A percentile compares a stretch with the other conserved stretches of the same genome.
phyloP scores from a whole-genome alignment of 1,284 basidiomycete species.

The Rhizoctonia solani region DNA sequence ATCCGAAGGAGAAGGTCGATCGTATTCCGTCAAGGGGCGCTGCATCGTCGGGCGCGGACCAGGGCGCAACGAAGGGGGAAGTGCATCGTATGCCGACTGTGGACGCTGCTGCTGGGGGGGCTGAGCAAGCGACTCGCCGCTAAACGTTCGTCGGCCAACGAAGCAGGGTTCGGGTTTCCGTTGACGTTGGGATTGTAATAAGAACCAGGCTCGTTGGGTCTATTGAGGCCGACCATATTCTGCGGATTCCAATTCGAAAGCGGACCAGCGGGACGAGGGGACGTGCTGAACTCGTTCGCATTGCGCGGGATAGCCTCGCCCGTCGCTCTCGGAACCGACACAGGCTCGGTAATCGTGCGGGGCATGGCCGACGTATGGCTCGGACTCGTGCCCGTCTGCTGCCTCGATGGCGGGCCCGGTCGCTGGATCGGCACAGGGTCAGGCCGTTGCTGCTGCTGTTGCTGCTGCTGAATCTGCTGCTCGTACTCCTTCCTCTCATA shows the following conservation, averaged over 20 bases:
- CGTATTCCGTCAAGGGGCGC: constrained; percentile 24
- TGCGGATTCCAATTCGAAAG: constrained; percentile 7
- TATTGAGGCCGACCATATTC: not conserved
- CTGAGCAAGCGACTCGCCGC: not conserved
- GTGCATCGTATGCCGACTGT: constrained; percentile 8
- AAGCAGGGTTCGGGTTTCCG: not conserved
- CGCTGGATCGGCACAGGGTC: too few species aligned
- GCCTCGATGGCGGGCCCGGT: not conserved
- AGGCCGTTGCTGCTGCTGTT: too few species aligned
- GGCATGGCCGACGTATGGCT: not conserved
- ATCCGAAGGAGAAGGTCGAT: constrained; percentile 15
- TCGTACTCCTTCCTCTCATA: constrained; percentile 1
- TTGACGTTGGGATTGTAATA: constrained; percentile 6
- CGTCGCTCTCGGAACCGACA: not conserved
- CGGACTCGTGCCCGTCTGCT: constrained; percentile 19
- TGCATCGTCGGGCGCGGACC: not conserved
- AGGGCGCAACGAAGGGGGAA: not conserved
- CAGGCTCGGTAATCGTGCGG: not conserved
- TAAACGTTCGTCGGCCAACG: constrained; percentile 14
- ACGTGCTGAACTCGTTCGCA: constrained; percentile 24
- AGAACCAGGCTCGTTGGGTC: not conserved
- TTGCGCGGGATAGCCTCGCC: not conserved
- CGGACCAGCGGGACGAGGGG: constrained; percentile 4
- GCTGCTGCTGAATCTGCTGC: not conserved
- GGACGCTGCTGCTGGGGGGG: constrained; percentile 6